Percentiles rank a stretch among this genome's conserved stretches.
These are phyloP conservation scores for Umbilicaria muhlenbergii DNA, from an alignment of 495 filamentous ascomycete genomes.

Conservation along the genomic window DNA sequence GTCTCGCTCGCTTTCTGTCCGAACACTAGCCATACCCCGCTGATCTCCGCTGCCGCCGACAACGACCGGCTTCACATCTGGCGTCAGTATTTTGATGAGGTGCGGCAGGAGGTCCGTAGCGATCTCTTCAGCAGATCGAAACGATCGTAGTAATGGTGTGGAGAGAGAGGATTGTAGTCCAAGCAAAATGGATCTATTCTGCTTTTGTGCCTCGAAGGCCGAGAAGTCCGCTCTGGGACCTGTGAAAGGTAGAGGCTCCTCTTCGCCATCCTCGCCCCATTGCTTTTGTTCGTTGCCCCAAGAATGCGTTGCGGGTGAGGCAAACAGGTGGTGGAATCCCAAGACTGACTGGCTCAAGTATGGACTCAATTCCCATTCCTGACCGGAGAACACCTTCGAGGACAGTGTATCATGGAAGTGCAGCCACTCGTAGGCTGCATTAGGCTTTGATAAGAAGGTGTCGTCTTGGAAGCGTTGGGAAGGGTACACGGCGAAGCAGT, in stretches of 20 bases:
- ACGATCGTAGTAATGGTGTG: constrained; percentile 48
- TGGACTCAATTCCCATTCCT: constrained; percentile 76
- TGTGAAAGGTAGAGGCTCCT: constrained; percentile 53
- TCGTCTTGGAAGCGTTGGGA: constrained; percentile 85
- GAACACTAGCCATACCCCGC: constrained; percentile 62
- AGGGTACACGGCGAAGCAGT: constrained; percentile 73
- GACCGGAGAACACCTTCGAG: constrained; percentile 50
- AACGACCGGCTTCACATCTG: constrained; percentile 83
- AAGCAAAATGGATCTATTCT: constrained; percentile 39
- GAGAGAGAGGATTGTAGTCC: constrained; percentile 40
- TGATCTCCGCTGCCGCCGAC: constrained; percentile 55
- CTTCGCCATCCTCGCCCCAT: constrained; percentile 33
- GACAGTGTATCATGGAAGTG: constrained; percentile 81
- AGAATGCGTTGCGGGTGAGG: constrained; percentile 24
- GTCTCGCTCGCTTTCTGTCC: constrained; percentile 65
- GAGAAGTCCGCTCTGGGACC: constrained; percentile 65
- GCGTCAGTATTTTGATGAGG: constrained; percentile 65
- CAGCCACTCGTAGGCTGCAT: constrained; percentile 80
- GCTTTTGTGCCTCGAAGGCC: constrained; percentile 61
- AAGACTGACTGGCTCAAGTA: constrained; percentile 77
- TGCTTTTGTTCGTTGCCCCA: constrained; percentile 5
- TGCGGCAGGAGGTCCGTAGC: constrained; percentile 73
- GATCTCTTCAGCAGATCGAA: constrained; percentile 58
- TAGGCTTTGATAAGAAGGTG: constrained; percentile 74
- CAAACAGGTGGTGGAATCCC: constrained; percentile 86